Evolutionary conservation across 176 grass and related monocot species (phyloP).

Genomic region (Oryza australiensis): DNA sequence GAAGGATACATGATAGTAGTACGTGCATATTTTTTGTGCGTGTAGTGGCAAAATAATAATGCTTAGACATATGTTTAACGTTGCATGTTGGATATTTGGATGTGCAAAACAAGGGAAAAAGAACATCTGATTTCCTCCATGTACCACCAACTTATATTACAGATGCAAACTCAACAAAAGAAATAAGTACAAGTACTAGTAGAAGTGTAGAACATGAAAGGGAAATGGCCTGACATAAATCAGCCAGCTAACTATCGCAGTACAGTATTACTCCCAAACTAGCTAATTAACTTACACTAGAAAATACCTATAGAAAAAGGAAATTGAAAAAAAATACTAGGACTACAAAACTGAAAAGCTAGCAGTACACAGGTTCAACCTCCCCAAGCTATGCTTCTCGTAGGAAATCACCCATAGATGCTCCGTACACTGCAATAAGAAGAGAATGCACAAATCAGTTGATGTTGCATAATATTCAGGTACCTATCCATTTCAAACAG

Average conservation of each 20-base stretch:
- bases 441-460: conserved; percentile 1
- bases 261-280: conserved; percentile 7
- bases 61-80: background rate
- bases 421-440: conserved; percentile 3
- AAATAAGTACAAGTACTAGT: conserved; percentile 23
- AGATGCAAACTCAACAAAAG: conserved; percentile 38
- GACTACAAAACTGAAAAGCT: conserved; percentile 51
- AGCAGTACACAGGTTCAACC: background rate
- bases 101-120: background rate
- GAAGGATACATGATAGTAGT: too few species aligned
- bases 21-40: too few species aligned
- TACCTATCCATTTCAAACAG: background rate
- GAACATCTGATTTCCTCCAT: conserved; percentile 16
- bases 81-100: background rate
- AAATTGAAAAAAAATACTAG: background rate
- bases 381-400: conserved; percentile 13
- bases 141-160: conserved; percentile 44
- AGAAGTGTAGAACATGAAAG: background rate
- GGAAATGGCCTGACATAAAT: background rate
- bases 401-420: background rate
- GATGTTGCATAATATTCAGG: background rate
- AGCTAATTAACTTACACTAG: conserved; percentile 5
- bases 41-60: too few species aligned
- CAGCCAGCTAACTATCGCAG: background rate
- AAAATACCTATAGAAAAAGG: background rate